A percentile compares a stretch with the other conserved stretches of the same genome.
Evolutionary conservation across 495 filamentous ascomycete species (phyloP).

Genomic region (Lophiotrema nucula): DNA sequence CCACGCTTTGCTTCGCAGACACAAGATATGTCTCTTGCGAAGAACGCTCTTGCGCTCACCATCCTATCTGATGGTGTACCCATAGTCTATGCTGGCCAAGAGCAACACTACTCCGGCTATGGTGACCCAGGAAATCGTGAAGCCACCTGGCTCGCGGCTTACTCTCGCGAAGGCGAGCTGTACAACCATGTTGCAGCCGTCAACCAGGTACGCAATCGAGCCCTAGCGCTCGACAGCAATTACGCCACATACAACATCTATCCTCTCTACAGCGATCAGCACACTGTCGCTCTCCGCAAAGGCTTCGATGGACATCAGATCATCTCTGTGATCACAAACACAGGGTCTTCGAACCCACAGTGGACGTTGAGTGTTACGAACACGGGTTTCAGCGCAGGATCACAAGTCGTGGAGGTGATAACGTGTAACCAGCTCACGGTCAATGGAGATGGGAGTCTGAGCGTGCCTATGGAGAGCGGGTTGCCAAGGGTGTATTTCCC

Average conservation of each 20-base stretch:
- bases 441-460: constrained; percentile 33
- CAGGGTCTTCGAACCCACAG: constrained; percentile 47
- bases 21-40: constrained; percentile 51
- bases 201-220: constrained; percentile 61
- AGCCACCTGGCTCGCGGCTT: constrained; percentile 69
- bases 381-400: constrained; percentile 44
- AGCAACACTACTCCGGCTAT: constrained; percentile 62
- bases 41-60: constrained; percentile 69
- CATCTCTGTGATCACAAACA: constrained; percentile 62
- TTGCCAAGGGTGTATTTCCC: constrained; percentile 37
- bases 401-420: constrained; percentile 47
- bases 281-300: constrained; percentile 65
- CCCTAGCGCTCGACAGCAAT: constrained; percentile 46
- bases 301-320: constrained; percentile 54
- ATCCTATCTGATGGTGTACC: constrained; percentile 70
- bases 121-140: constrained; percentile 67
- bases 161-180: constrained; percentile 57
- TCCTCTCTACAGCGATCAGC: constrained; percentile 56
- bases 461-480: constrained; percentile 36
- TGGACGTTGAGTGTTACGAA: constrained; percentile 50
- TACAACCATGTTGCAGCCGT: constrained; percentile 59
- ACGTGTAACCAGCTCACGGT: constrained; percentile 47
- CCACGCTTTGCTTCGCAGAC: constrained; percentile 36
- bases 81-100: constrained; percentile 69
- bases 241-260: constrained; percentile 57